These are phyloP conservation scores for Astrocystis sublimbata DNA, from an alignment of 495 filamentous ascomycete species.

Conservation along the genomic window DNA sequence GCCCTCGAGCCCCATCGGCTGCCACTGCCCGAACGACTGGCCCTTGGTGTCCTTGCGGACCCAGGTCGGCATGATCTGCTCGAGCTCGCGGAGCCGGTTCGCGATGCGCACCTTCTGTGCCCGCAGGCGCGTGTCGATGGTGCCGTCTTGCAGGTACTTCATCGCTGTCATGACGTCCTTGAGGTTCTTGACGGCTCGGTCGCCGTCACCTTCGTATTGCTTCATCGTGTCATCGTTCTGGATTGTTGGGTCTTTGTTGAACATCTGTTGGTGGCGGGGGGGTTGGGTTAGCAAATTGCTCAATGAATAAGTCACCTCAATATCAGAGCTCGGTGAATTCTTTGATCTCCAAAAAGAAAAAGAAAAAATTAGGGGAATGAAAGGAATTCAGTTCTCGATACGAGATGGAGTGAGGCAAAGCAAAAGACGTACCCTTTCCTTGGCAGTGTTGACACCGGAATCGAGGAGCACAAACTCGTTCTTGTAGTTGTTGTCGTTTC, in stretches of 20 bases:
- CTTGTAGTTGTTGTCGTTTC: conserved; percentile 3
- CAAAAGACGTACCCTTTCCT: conserved; percentile 7
- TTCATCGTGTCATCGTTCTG: conserved; percentile 5
- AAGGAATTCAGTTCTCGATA: too few species aligned
- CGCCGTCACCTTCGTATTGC: not conserved
- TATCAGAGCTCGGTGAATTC: not conserved
- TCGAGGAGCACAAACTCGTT: conserved; percentile 7
- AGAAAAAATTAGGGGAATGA: not conserved
- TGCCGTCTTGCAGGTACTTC: conserved; percentile 10
- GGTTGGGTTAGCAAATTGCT: too few species aligned
- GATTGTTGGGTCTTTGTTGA: conserved; percentile 5
- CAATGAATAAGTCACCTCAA: too few species aligned
- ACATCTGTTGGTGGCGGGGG: too few species aligned
- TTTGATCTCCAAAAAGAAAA: not conserved
- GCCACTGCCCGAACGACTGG: not conserved
- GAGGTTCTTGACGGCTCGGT: conserved; percentile 10
- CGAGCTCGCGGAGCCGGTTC: not conserved
- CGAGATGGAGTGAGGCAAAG: too few species aligned
- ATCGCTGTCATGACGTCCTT: conserved; percentile 12
- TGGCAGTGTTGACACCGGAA: conserved; percentile 8
- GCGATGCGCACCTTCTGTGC: conserved; percentile 3
- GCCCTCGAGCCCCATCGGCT: not conserved
- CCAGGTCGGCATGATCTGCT: too few species aligned
- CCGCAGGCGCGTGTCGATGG: not conserved
- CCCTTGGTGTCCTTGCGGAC: not conserved